Evolutionary conservation across 2,329 filamentous ascomycete genomes (phyloP).

Genomic region (Ascochyta lentis): DNA sequence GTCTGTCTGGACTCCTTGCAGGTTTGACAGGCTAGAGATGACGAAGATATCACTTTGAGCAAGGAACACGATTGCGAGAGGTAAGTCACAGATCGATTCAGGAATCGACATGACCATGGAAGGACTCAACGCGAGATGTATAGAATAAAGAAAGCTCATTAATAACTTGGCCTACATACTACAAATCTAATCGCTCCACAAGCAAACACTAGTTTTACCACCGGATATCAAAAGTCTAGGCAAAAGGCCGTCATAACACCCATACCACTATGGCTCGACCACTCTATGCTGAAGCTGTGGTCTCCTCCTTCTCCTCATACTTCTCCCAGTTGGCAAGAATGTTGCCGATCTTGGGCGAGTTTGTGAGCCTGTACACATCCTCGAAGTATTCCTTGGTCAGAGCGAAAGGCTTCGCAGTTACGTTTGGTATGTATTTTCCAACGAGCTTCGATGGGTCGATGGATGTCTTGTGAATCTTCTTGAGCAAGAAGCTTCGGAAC

Average conservation of each 20-base stretch:
- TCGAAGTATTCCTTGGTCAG: conserved; percentile 99
- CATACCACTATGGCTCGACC: conserved; percentile 5
- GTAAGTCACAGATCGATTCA: conserved; percentile 5
- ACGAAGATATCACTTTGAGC: neutral
- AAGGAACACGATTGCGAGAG: neutral
- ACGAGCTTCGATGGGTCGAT: conserved; percentile 97
- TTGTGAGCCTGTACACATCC: conserved; percentile 95
- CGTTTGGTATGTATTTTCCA: conserved; percentile 99
- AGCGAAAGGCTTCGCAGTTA: conserved; percentile 93
- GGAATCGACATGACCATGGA: conserved; percentile 7
- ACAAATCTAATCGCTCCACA: neutral
- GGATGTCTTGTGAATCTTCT: conserved; percentile 99
- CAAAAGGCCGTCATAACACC: conserved; percentile 20
- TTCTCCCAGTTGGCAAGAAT: conserved; percentile 78
- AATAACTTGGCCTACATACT: conserved; percentile 2
- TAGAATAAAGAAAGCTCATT: neutral
- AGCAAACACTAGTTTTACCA: neutral
- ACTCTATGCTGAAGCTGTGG: conserved; percentile 28
- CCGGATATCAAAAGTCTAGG: conserved; percentile 27
- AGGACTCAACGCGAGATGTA: neutral
- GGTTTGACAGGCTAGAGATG: neutral
- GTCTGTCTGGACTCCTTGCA: neutral
- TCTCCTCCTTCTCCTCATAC: conserved; percentile 53
- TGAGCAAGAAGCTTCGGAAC: conserved; percentile 96
- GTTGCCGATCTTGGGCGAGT: conserved; percentile 75